A percentile compares a stretch with the other conserved stretches of the same genome.
phyloP scores from a whole-genome alignment of 148 eudicot genomes.

The Nyssa sinensis region DNA sequence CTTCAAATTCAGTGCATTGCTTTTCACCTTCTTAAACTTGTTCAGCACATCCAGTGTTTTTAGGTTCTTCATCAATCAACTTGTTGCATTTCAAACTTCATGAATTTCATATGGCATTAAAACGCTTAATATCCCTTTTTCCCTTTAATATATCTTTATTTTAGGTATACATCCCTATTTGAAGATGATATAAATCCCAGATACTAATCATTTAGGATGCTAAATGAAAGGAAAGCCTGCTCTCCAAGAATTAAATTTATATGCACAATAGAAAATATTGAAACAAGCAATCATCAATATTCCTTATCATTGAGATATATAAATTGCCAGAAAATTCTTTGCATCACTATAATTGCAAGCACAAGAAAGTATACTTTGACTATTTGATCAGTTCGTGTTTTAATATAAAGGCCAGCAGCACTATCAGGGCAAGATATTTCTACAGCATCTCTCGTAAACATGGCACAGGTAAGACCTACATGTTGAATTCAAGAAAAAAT shows the following conservation, averaged over 20 bases:
- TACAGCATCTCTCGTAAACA: slow-evolving; percentile 64
- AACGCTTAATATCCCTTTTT: no score
- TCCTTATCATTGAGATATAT: background rate
- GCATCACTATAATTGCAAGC: slow-evolving; percentile 23
- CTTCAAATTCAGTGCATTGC: background rate
- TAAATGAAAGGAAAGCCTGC: background rate
- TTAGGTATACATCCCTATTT: background rate
- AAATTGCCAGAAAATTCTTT: slow-evolving; percentile 1
- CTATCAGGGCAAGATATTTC: slow-evolving; percentile 80
- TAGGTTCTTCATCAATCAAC: background rate
- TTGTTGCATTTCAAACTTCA: background rate
- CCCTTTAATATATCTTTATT: no score
- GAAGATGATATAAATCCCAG: background rate
- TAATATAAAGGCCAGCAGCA: slow-evolving; percentile 90
- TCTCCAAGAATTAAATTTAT: background rate
- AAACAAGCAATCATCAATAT: background rate
- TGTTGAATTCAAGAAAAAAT: slow-evolving; percentile 26
- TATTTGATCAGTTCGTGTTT: slow-evolving; percentile 67
- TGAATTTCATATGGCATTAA: no score
- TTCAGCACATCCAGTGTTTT: background rate
- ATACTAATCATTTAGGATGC: background rate
- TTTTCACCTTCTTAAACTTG: background rate
- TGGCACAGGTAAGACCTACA: slow-evolving; percentile 91
- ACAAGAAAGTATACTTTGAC: slow-evolving; percentile 70
- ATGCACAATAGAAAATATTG: slow-evolving; percentile 11